A percentile compares a stretch with the other conserved stretches of the same genome.
phyloP scores from a whole-genome alignment of 2,329 filamentous ascomycete species.

The Fusarium duplospermum region DNA sequence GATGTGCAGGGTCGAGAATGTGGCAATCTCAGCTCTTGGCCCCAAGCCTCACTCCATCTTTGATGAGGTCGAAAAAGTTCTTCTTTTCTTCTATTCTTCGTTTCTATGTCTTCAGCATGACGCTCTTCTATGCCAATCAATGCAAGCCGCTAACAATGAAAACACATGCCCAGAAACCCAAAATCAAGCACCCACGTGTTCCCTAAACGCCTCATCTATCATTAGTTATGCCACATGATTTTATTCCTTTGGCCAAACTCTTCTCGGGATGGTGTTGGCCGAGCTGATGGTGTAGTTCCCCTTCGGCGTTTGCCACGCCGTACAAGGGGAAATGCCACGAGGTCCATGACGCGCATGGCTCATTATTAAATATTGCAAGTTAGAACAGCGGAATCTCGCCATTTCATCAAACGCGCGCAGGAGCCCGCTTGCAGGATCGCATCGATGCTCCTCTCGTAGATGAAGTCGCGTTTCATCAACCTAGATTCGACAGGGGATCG shows the following conservation, averaged over 20 bases:
- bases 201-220: conserved; percentile 6
- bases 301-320: background rate
- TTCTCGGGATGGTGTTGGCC: background rate
- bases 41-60: background rate
- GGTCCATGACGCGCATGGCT: conserved; percentile 8
- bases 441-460: background rate
- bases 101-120: background rate
- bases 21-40: background rate
- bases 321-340: conserved; percentile 1
- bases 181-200: conserved; percentile 4
- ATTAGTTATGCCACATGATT: conserved; percentile 3
- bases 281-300: background rate
- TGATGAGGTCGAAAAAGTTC: background rate
- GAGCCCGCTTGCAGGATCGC: background rate
- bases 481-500: background rate
- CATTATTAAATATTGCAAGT: background rate
- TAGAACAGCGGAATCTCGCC: background rate
- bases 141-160: background rate
- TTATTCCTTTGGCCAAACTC: background rate
- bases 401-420: background rate
- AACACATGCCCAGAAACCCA: background rate
- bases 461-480: conserved; percentile 12
- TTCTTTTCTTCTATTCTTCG: background rate
- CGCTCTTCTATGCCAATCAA: background rate
- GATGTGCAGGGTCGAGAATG: background rate